Conservation (phyloP, 1,284 basidiomycete species). For the Laetiporus sulphureus region DNA sequence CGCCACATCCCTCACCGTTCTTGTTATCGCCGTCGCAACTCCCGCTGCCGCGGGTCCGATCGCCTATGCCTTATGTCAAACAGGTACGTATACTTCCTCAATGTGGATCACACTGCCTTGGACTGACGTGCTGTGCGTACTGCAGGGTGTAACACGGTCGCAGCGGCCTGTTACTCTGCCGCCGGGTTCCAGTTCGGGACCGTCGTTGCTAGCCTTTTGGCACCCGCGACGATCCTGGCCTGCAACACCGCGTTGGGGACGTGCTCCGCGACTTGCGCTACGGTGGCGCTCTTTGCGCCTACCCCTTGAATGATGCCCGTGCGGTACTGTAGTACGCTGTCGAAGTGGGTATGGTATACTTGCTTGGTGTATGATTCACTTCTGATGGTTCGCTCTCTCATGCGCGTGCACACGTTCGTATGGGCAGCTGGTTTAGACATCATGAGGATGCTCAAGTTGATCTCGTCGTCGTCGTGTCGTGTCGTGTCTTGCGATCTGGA, state of each 20-base stretch:
- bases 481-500: no score
- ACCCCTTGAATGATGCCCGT: constrained; percentile 17
- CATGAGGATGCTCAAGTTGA: not conserved
- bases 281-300: constrained; percentile 21
- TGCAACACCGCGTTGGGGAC: constrained; percentile 47
- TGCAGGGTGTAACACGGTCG: constrained; percentile 47
- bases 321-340: not conserved
- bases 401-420: not conserved
- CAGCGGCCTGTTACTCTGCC: constrained; percentile 44
- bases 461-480: not conserved
- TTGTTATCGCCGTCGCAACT: constrained; percentile 16
- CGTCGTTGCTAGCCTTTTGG: constrained; percentile 34
- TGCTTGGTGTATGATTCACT: not conserved
- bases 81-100: constrained; percentile 25
- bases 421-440: not conserved
- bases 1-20: constrained; percentile 8
- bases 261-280: constrained; percentile 23
- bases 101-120: not conserved
- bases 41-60: constrained; percentile 31
- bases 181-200: constrained; percentile 47
- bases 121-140: not conserved
- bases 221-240: constrained; percentile 38
- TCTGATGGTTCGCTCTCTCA: not conserved
- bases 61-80: constrained; percentile 42
- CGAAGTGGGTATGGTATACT: not conserved